phyloP scores from a whole-genome alignment of 1,284 basidiomycete species.

The Naganishia sp. region DNA sequence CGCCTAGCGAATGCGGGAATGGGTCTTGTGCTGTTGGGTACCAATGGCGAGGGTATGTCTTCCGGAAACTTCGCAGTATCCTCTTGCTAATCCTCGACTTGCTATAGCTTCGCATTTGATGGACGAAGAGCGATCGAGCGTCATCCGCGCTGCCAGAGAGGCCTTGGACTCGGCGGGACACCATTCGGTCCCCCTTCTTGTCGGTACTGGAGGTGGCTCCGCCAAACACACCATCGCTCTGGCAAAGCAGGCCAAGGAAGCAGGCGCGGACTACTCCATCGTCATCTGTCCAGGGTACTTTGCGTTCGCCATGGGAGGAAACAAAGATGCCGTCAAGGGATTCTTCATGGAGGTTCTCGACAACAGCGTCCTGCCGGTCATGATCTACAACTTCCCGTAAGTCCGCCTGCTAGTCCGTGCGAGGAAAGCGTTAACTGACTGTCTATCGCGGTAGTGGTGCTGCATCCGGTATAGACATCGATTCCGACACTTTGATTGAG shows the following conservation, averaged over 20 bases:
- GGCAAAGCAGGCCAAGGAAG: conserved; percentile 72
- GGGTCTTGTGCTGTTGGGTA: conserved; percentile 56
- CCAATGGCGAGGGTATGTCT: conserved; percentile 55
- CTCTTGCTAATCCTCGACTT: not conserved
- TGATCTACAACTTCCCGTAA: conserved; percentile 88
- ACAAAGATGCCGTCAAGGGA: conserved; percentile 54
- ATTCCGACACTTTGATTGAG: conserved; percentile 73
- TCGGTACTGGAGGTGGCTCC: conserved; percentile 76
- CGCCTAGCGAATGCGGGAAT: conserved; percentile 54
- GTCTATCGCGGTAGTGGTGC: conserved; percentile 45
- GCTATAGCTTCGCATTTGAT: conserved; percentile 63
- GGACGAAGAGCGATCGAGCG: conserved; percentile 65
- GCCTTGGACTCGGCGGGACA: conserved; percentile 75
- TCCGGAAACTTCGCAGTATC: not conserved
- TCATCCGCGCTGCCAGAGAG: conserved; percentile 67
- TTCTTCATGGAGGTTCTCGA: conserved; percentile 69
- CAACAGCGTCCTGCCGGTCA: conserved; percentile 75
- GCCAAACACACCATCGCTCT: conserved; percentile 79
- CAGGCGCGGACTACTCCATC: conserved; percentile 71
- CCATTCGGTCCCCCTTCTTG: conserved; percentile 69
- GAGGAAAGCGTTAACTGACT: not conserved
- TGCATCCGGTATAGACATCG: conserved; percentile 80
- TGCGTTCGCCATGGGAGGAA: conserved; percentile 55
- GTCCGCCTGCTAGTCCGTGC: conserved; percentile 47
- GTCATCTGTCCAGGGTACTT: conserved; percentile 56